Base-by-base conservation (phyloP, 495 filamentous ascomycete species). In the Thermochaetoides thermophila region DNA sequence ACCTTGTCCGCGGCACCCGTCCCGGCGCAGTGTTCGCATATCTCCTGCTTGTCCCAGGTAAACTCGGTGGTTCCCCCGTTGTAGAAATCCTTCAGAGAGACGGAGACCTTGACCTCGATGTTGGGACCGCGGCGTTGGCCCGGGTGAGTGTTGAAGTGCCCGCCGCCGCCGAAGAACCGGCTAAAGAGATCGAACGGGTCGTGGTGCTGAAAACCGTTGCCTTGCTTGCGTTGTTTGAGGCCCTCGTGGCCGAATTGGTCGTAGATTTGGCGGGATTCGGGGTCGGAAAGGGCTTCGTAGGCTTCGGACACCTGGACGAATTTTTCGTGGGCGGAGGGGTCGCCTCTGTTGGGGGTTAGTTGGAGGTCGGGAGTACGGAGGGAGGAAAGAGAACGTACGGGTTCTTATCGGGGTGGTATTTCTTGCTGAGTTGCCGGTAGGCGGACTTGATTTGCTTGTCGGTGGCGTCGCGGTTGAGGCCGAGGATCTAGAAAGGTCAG, bases 341-440 rank as follows among this genome's bases (percentile, higher is more conserved):
- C 79, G 36, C 37, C 33, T 16, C 47, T 48, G 44, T 10, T 11
- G 10, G 31, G 34, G 16, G 40, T 17, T 17, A 10, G 17, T 35
- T 29, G 17, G 26, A 18, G n/a, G 8, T 13, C 23, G 24, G 14
- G 33, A 29, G 10, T 24, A 45, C 28, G 44, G 42, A 21, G 16
- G 25, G 19, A 27, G 7, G 32, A 23, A 6, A 9, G 30, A 16
- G 26, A 32, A 69, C 79, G 47, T 61, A 92, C 83, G 89, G 89
- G 43, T 99, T 99, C 71, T 99, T 99, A 53, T 99, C 89, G 1
- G 89, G 89, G 48, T 99, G 89, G 56, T 69, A 94, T 60, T 93
- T 92, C 59, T 95, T 95, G 67, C 81, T 89, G 4, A 96, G 61
- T 30, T 72, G 78, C 31, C 84, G 73, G 57, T 99, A 99, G 21